Evolutionary conservation across 2,329 filamentous ascomycete genomes (phyloP).

Genomic region (Penicillium sp.): DNA sequence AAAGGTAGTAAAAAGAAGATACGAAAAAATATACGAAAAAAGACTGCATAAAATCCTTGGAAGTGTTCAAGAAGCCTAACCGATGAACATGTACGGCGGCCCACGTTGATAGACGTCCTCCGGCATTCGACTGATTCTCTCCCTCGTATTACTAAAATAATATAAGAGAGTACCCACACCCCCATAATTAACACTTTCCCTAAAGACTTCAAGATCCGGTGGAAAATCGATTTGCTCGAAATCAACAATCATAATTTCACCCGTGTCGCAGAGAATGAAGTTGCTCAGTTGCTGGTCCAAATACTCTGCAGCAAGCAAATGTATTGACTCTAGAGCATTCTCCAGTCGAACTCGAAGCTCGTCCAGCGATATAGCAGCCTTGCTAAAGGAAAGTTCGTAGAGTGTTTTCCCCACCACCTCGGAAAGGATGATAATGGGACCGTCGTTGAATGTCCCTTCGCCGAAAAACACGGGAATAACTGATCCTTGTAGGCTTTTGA

Average conservation of each 20-base stretch:
- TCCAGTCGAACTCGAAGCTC: neutral
- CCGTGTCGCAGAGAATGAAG: conserved; percentile 10
- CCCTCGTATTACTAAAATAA: conserved; percentile 8
- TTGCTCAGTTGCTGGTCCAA: conserved; percentile 8
- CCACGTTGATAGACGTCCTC: too few species aligned
- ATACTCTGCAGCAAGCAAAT: conserved; percentile 1
- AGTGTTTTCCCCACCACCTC: conserved; percentile 5
- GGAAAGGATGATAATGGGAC: conserved; percentile 4
- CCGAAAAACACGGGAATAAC: neutral
- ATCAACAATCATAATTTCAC: conserved; percentile 10
- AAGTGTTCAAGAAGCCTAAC: too few species aligned
- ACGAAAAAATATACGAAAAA: too few species aligned
- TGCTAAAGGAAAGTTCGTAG: neutral
- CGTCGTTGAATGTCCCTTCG: conserved; percentile 1
- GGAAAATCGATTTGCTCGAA: conserved; percentile 11
- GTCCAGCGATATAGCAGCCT: neutral
- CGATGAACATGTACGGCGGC: too few species aligned
- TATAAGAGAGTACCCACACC: conserved; percentile 11
- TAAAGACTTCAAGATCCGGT: conserved; percentile 2
- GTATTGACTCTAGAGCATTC: neutral
- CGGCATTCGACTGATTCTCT: too few species aligned
- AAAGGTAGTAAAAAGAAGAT: too few species aligned
- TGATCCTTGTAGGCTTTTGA: conserved; percentile 4
- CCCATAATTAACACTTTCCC: conserved; percentile 9
- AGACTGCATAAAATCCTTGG: too few species aligned